These are phyloP conservation scores for Anethum foeniculum DNA, from an alignment of 140 eudicot species.

Conservation along the genomic window DNA sequence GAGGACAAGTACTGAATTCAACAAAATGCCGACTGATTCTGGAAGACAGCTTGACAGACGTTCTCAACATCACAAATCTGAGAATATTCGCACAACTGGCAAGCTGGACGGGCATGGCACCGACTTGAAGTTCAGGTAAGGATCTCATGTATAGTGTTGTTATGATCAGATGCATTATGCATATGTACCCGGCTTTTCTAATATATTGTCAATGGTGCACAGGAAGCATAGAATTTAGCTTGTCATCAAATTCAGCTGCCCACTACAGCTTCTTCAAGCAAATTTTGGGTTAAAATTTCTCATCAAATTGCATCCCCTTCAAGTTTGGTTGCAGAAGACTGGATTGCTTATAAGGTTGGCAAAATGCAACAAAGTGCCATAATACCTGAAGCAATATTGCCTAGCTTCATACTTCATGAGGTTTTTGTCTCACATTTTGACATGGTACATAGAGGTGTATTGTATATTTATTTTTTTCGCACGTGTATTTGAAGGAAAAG, in stretches of 20 bases:
- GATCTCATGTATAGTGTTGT: background rate
- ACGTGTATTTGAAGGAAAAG: background rate
- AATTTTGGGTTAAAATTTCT: background rate
- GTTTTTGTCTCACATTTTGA: background rate
- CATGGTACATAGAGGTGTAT: background rate
- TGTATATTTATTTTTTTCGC: background rate
- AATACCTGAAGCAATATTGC: background rate
- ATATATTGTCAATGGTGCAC: background rate
- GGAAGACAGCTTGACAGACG: conserved; percentile 46
- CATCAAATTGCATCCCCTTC: background rate
- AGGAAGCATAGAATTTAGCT: conserved; percentile 19
- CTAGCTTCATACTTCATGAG: background rate
- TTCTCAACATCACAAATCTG: conserved; percentile 43
- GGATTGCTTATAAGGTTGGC: background rate
- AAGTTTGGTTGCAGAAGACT: background rate
- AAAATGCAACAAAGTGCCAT: background rate
- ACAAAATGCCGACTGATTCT: conserved; percentile 41
- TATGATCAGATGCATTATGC: background rate
- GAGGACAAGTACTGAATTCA: conserved; percentile 28
- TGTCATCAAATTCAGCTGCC: background rate
- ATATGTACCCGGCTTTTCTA: background rate
- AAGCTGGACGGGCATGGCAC: conserved; percentile 14
- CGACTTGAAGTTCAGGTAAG: conserved; percentile 32
- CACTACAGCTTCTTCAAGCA: background rate
- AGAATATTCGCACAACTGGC: conserved; percentile 25